A percentile compares a stretch with the other conserved stretches of the same genome.
These are phyloP conservation scores for Heliamphora exappendiculata DNA, from an alignment of 148 eudicot species.

Conservation along the genomic window DNA sequence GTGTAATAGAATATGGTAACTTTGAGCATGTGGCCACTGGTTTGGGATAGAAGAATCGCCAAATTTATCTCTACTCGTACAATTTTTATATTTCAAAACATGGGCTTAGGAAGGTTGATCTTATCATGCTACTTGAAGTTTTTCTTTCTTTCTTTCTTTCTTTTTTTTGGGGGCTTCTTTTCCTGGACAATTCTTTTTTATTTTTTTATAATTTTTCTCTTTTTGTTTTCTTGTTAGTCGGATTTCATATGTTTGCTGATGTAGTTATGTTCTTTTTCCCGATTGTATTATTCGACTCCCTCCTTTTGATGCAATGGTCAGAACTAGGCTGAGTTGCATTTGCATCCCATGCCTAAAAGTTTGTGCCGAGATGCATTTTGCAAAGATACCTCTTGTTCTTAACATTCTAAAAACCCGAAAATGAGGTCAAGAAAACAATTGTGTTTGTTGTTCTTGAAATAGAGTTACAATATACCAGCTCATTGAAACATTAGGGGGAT, in stretches of 20 bases:
- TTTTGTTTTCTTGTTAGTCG: neutral
- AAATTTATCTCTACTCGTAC: neutral
- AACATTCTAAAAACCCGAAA: too few species aligned
- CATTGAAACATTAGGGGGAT: neutral
- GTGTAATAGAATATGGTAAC: neutral
- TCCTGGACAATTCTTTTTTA: neutral
- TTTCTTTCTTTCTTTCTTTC: too few species aligned
- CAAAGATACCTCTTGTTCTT: too few species aligned
- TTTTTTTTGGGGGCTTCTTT: too few species aligned
- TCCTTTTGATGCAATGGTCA: neutral
- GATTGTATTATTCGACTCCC: neutral
- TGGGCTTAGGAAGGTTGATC: too few species aligned
- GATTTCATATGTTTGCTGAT: neutral
- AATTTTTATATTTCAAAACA: too few species aligned
- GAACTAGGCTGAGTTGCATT: neutral
- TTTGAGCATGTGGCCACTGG: slow-evolving; percentile 7
- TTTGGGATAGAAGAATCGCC: neutral
- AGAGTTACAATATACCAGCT: neutral
- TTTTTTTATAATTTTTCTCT: too few species aligned
- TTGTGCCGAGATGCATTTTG: neutral
- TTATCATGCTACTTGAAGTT: too few species aligned
- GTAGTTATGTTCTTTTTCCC: neutral
- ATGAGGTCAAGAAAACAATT: too few species aligned
- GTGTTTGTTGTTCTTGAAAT: neutral
- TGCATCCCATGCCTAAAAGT: neutral